These are phyloP conservation scores for Fraxinus anomala DNA, from an alignment of 257 asterid genomes.

Conservation along the genomic window DNA sequence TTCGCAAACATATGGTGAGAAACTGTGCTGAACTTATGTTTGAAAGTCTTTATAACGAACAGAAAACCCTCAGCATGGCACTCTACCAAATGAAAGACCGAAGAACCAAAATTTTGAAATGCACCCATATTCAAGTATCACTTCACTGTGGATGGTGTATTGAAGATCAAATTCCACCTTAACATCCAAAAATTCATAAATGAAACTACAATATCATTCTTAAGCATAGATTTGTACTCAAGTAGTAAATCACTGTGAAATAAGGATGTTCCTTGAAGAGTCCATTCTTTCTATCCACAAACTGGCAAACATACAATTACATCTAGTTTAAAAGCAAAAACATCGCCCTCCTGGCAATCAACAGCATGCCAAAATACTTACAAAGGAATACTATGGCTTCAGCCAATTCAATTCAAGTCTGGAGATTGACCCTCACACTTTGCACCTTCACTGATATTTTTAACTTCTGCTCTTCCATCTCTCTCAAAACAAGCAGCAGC, in stretches of 20 bases:
- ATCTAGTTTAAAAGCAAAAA: background rate
- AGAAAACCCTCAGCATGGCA: background rate
- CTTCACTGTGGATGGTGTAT: background rate
- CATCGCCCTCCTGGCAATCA: background rate
- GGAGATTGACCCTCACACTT: conserved; percentile 13
- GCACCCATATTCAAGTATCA: background rate
- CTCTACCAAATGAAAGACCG: background rate
- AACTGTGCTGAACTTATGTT: background rate
- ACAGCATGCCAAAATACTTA: background rate
- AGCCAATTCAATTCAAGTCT: background rate
- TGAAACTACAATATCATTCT: background rate
- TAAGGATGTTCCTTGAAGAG: background rate
- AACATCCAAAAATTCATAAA: too few species aligned
- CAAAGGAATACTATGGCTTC: background rate
- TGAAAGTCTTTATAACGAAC: too few species aligned
- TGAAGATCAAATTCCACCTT: too few species aligned
- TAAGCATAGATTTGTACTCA: background rate
- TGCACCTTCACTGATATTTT: conserved; percentile 70
- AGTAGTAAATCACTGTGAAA: background rate
- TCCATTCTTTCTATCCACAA: background rate
- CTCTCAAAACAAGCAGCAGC: conserved; percentile 75
- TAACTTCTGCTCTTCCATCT: conserved; percentile 83
- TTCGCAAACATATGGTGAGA: background rate
- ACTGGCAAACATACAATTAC: background rate
- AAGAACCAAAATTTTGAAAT: background rate